Conservation (phyloP, 1,139 yeast species). For the Taphrina populina region DNA sequence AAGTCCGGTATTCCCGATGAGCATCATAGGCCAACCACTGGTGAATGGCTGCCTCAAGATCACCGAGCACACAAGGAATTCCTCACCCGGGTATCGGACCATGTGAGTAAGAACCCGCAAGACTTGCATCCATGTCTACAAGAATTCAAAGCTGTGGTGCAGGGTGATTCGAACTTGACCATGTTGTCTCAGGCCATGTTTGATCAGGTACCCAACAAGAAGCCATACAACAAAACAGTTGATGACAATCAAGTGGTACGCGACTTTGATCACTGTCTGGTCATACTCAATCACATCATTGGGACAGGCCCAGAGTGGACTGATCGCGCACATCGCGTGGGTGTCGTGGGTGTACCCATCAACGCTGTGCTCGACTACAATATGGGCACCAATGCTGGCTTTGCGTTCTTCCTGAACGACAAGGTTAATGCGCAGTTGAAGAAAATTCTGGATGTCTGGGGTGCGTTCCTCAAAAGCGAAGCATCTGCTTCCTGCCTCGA, state of each 20-base stretch:
- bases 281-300: slow-evolving; percentile 16
- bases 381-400: slow-evolving; percentile 23
- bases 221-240: slow-evolving; percentile 23
- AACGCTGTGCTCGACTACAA: slow-evolving; percentile 25
- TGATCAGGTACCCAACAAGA: slow-evolving; percentile 18
- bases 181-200: slow-evolving; percentile 22
- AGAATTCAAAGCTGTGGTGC: slow-evolving; percentile 11
- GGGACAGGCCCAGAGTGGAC: slow-evolving; percentile 19
- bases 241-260: slow-evolving; percentile 19
- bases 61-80: slow-evolving; percentile 12
- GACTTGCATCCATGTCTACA: slow-evolving; percentile 15
- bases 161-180: slow-evolving; percentile 2
- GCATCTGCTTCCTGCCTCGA: slow-evolving; percentile 16
- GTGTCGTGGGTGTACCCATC: slow-evolving; percentile 24
- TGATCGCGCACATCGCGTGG: slow-evolving; percentile 11
- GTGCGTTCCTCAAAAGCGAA: slow-evolving; percentile 12
- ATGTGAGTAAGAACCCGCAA: slow-evolving; percentile 6
- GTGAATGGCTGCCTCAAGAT: slow-evolving; percentile 18
- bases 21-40: slow-evolving; percentile 17
- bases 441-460: slow-evolving; percentile 27
- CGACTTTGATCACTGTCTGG: slow-evolving; percentile 8
- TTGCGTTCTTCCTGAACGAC: slow-evolving; percentile 21
- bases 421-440: slow-evolving; percentile 9
- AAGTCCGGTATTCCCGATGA: slow-evolving; percentile 17
- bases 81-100: slow-evolving; percentile 6